Conservation (phyloP, 164 flowering plant species). For the Liquidambar formosana region DNA sequence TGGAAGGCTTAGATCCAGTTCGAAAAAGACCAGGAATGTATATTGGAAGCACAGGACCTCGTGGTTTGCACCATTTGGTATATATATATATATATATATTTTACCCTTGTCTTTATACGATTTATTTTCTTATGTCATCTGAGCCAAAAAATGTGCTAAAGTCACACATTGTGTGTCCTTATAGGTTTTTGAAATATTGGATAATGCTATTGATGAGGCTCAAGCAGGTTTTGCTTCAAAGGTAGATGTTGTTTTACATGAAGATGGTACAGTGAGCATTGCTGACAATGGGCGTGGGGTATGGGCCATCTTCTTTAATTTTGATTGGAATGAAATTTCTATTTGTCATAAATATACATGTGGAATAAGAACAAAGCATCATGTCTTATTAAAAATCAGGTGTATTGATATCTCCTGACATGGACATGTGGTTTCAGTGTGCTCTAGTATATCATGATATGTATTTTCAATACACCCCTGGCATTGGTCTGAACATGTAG, state of each 20-base stretch:
- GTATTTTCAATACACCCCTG: too few species aligned
- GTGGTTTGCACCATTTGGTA: constrained; percentile 98
- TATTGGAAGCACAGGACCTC: constrained; percentile 94
- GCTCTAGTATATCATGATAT: not conserved
- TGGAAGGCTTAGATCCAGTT: constrained; percentile 96
- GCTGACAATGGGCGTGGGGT: constrained; percentile 99
- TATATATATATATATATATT: constrained; percentile 4
- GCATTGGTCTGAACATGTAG: too few species aligned
- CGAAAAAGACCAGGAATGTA: constrained; percentile 98
- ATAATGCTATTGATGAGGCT: constrained; percentile 96
- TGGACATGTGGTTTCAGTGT: not conserved
- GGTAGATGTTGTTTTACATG: constrained; percentile 65
- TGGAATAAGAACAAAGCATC: not conserved
- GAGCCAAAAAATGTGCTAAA: not conserved
- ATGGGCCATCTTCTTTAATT: constrained; percentile 21
- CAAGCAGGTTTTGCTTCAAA: constrained; percentile 93
- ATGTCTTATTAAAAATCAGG: not conserved
- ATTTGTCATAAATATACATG: not conserved
- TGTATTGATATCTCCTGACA: not conserved
- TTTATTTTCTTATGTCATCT: not conserved
- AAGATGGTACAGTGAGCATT: constrained; percentile 88
- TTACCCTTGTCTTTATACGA: not conserved
- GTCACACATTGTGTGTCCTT: constrained; percentile 13
- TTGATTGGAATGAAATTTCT: not conserved
- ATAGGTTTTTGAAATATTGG: constrained; percentile 96